Conservation (phyloP, 1,139 yeast genomes). For the Schwanniomyces etchellsii region DNA sequence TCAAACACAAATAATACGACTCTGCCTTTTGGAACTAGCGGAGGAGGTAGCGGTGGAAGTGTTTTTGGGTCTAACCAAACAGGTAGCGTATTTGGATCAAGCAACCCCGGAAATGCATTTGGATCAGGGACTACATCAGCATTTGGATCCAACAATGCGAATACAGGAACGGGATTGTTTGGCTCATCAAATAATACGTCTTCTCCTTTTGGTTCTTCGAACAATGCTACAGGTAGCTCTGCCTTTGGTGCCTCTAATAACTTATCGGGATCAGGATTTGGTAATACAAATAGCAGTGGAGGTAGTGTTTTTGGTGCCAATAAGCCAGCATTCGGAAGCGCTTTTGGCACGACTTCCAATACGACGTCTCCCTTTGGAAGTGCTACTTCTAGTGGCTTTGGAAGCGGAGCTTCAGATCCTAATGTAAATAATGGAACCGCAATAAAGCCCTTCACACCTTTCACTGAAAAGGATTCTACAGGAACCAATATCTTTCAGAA, state of each 20-base stretch:
- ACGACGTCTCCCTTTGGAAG: slow-evolving; percentile 16
- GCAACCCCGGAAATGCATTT: slow-evolving; percentile 13
- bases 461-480: slow-evolving; percentile 67
- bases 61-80: slow-evolving; percentile 18
- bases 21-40: slow-evolving; percentile 31
- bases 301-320: slow-evolving; percentile 23
- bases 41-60: slow-evolving; percentile 10
- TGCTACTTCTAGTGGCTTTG: slow-evolving; percentile 15
- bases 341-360: slow-evolving; percentile 13
- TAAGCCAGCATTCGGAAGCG: slow-evolving; percentile 13
- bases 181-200: slow-evolving; percentile 17
- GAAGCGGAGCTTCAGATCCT: slow-evolving; percentile 23
- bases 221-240: slow-evolving; percentile 9
- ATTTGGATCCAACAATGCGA: slow-evolving; percentile 14
- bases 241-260: slow-evolving; percentile 13
- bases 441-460: slow-evolving; percentile 58
- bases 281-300: slow-evolving; percentile 16
- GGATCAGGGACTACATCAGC: slow-evolving; percentile 15
- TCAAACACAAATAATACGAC: slow-evolving; percentile 15
- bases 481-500: slow-evolving; percentile 64
- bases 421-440: slow-evolving; percentile 64
- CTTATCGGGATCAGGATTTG: slow-evolving; percentile 18
- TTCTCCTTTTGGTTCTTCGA: slow-evolving; percentile 21
- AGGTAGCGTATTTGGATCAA: slow-evolving; percentile 23
- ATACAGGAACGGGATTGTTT: slow-evolving; percentile 16